These are phyloP conservation scores for Cordyceps cicadae DNA, from an alignment of 2,329 filamentous ascomycete genomes.

Conservation along the genomic window DNA sequence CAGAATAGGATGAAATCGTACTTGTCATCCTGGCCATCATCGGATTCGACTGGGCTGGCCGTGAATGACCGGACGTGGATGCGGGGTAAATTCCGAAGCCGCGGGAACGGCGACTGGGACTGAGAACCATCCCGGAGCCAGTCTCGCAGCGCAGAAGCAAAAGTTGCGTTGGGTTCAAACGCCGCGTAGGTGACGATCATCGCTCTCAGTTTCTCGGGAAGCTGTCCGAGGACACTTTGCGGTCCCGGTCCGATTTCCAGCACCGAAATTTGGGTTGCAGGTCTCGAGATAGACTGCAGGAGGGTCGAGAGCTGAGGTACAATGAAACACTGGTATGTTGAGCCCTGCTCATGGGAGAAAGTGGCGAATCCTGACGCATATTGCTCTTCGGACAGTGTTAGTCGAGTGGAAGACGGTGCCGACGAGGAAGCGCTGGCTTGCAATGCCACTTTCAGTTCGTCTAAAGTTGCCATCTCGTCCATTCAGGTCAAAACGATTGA, in stretches of 20 bases:
- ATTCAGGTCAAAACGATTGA: neutral
- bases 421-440: neutral
- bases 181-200: neutral
- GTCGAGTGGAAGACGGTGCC: too few species aligned
- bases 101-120: neutral
- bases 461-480: neutral
- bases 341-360: neutral
- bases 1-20: conserved; percentile 54
- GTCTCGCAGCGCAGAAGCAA: neutral
- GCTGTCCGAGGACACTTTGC: neutral
- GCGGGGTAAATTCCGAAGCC: neutral
- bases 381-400: neutral
- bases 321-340: neutral
- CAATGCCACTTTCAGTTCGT: neutral
- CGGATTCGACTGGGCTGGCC: too few species aligned
- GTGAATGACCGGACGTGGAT: neutral
- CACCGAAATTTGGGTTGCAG: neutral
- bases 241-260: neutral
- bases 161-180: neutral
- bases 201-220: neutral
- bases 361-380: neutral
- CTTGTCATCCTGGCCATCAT: conserved; percentile 20
- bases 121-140: neutral
- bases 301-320: neutral
- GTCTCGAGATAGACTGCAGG: neutral